Evolutionary conservation across 2,329 filamentous ascomycete species (phyloP), one percentile per base, ranked within the genome.

Genomic region (Cladophialophora bantiana): DNA sequence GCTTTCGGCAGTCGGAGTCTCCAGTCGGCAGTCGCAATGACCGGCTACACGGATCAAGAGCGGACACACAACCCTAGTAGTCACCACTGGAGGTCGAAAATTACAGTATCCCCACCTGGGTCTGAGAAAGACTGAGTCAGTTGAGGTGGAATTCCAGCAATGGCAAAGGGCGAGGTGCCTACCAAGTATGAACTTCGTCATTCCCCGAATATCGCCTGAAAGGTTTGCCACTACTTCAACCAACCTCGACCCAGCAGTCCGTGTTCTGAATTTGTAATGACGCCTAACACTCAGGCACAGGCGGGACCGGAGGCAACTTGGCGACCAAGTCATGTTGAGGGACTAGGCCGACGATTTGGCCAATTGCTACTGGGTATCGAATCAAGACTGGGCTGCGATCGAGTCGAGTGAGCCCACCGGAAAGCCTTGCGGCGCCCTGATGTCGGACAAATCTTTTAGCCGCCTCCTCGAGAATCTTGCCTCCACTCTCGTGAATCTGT

Each of bases 91-190:
- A 50, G 26, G 26, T 10, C 40, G 18, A 50, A 50, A 20, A 50
- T 50, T 50, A 26, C n/a, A 9, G 9, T 10, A 18, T n/a, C 20
- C 15, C 45, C 45, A 10, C 45, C 15, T n/a, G 7, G 42, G 10
- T n/a, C n/a, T 42, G 38, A 42, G 38, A 13, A 48, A 48, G 42
- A 48, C 42, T 48, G 42, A 48, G 42, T 48, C 3, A 48, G n/a
- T 48, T 12, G 42, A 48, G n/a, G 42, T 20, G 42, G 15, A n/a
- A 9, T 26, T 12, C 5, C 45, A 20, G 3, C 18, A 4, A 50
- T 20, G 15, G 5, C 45, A 7, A 50, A 50, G 13, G 45, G 45
- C 45, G 26, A 26, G 26, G 3, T 50, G 45, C n/a, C 18, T 50
- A n/a, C n/a, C n/a, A n/a, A n/a, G n/a, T n/a, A 9, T 26, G 10